Evolutionary conservation across 371 early-diverging fungal genomes (phyloP), one percentile per base, ranked within the genome.

Genomic region (Saksenaea vasiformis): DNA sequence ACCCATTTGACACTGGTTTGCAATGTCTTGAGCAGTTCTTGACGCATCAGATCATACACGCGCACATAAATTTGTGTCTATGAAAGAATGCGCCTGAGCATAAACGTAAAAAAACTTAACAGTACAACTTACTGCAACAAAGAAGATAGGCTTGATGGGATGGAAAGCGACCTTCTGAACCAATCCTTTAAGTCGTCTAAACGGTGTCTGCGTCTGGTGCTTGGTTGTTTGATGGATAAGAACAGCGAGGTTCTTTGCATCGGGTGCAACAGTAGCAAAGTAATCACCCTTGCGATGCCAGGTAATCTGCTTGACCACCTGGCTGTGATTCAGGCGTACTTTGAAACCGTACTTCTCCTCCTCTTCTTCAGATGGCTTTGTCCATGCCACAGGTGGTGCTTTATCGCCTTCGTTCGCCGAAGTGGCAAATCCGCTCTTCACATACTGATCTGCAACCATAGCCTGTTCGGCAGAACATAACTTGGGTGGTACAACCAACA

Each of bases 251-350:
- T 78, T 71, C 56, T 78, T 77, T 58, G 86, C 83, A 37, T 85
- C 92, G 4, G 96, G 89, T 1, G 91, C 82, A 9, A 96, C 89
- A 8, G 94, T 90, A 3, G 93, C 88, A 74, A 98, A 87, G 74
- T 98, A 98, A 75, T 98, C 97, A 65, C 99, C 99, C 76, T 92
- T 94, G 60, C 93, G 86, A 77, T 98, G 99, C 99, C 99, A 98
- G 31, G 87, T 84, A 28, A 98, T 77, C 56, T 89, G 83, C 62
- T 90, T 91, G 28, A 95, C 89, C n/a, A 74, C 72, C 72, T 90
- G 78, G 57, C 67, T 68, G 35, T 85, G 84, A 51, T 74, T 77
- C 35, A 86, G 69, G 56, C 74, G 75, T 15, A 82, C 74, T 61
- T 82, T 83, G 64, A 72, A 85, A 24, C 88, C 89, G 28, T 79